Percentiles rank a stretch among this genome's conserved stretches.
Evolutionary conservation across 2,329 filamentous ascomycete species (phyloP).

Genomic region (Fusarium ramigenum): DNA sequence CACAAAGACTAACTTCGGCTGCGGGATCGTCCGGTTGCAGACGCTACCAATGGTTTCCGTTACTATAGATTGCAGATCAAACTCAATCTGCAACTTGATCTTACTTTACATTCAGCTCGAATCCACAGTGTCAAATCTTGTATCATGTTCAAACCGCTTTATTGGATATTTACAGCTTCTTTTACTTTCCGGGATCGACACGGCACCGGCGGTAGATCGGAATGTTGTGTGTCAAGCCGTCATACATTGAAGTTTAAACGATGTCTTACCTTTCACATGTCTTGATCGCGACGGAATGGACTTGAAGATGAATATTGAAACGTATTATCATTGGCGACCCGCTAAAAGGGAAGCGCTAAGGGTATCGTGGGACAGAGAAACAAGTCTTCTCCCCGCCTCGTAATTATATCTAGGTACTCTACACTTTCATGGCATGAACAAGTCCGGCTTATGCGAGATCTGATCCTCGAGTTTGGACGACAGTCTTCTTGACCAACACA

Average conservation of each 20-base stretch:
- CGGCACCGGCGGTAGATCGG: neutral
- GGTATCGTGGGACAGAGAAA: neutral
- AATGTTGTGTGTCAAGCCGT: neutral
- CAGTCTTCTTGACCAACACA: conserved; percentile 39
- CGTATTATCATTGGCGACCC: neutral
- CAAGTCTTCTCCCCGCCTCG: neutral
- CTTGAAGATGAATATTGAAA: neutral
- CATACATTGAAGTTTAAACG: neutral
- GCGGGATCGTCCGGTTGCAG: neutral
- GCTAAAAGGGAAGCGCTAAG: neutral
- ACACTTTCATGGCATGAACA: neutral
- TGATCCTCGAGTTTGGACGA: conserved; percentile 33
- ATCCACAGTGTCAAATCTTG: neutral
- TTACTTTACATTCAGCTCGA: fast-evolving
- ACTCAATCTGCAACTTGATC: neutral
- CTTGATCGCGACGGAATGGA: neutral
- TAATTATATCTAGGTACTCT: neutral
- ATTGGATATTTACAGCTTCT: neutral
- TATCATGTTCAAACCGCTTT: fast-evolving
- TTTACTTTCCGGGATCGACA: neutral
- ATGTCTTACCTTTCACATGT: neutral
- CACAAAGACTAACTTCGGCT: neutral
- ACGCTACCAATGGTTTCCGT: neutral
- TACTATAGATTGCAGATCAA: neutral
- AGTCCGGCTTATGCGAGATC: neutral